Conservation (phyloP, 1,284 basidiomycete genomes). For the Porodaedalea pini region DNA sequence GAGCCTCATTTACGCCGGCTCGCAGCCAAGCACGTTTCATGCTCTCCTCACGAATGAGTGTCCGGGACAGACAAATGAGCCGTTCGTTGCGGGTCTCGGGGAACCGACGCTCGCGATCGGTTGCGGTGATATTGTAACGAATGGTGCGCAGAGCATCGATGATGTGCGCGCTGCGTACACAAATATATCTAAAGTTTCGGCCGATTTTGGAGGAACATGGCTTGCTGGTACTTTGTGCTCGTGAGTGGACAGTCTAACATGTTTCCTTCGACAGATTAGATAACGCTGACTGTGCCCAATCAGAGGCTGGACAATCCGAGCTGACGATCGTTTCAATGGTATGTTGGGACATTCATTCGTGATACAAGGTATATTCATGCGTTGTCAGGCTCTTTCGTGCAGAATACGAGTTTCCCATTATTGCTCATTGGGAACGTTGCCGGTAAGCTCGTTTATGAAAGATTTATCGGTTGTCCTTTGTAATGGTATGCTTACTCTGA, state of each 20-base stretch:
- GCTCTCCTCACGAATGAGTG: neutral
- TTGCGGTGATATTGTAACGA: slow-evolving; percentile 20
- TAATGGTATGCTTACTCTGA: neutral
- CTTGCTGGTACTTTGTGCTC: neutral
- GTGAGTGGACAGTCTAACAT: neutral
- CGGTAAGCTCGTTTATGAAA: slow-evolving; percentile 12
- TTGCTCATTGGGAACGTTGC: slow-evolving; percentile 24
- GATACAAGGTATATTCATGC: neutral
- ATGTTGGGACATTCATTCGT: neutral
- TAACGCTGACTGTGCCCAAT: neutral
- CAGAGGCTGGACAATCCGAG: slow-evolving; percentile 22
- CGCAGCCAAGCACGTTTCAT: neutral
- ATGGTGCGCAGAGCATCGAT: neutral
- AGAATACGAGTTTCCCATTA: slow-evolving; percentile 23
- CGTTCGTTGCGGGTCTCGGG: neutral
- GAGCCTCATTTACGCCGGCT: slow-evolving; percentile 3
- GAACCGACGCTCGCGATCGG: slow-evolving; percentile 18
- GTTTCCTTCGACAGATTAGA: neutral
- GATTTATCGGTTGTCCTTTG: slow-evolving; percentile 3
- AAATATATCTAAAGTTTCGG: slow-evolving; percentile 13
- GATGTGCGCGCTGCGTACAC: slow-evolving; percentile 7
- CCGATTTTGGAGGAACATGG: slow-evolving; percentile 20
- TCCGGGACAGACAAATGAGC: neutral
- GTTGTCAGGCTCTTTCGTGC: neutral
- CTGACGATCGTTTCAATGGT: slow-evolving; percentile 12